Conservation (phyloP, 306 rosid genomes). For the Ziziphus jujuba region DNA sequence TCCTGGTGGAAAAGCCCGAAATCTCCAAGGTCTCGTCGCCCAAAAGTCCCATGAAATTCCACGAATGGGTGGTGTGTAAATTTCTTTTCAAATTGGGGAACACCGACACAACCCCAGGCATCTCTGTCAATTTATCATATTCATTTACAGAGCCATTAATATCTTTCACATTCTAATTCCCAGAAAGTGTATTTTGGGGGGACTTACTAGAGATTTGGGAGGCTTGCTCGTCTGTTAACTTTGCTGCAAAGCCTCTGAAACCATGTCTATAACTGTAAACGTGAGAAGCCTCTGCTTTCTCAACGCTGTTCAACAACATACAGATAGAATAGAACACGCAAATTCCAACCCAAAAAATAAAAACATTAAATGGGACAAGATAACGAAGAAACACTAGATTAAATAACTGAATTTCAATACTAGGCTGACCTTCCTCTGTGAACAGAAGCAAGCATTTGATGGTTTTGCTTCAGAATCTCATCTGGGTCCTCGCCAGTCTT, state of each 20-base stretch:
- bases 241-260: slow-evolving; percentile 83
- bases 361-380: slow-evolving; percentile 15
- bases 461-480: slow-evolving; percentile 52
- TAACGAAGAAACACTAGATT: not conserved
- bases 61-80: slow-evolving; percentile 78
- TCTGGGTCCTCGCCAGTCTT: slow-evolving; percentile 51
- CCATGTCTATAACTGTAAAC: slow-evolving; percentile 72
- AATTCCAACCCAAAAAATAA: not conserved
- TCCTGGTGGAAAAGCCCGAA: slow-evolving; percentile 48
- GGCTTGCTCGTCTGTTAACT: slow-evolving; percentile 59
- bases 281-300: slow-evolving; percentile 61
- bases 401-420: not conserved
- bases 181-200: not conserved
- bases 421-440: slow-evolving; percentile 55
- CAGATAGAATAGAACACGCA: not conserved
- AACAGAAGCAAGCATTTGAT: slow-evolving; percentile 67
- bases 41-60: slow-evolving; percentile 80
- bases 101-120: slow-evolving; percentile 71
- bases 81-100: slow-evolving; percentile 68
- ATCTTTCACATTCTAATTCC: not conserved
- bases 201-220: slow-evolving; percentile 59
- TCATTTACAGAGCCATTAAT: slow-evolving; percentile 20
- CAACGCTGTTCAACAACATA: slow-evolving; percentile 44
- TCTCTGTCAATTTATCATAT: slow-evolving; percentile 47
- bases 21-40: slow-evolving; percentile 50